Evolutionary conservation across 768 basidiomycete species (phyloP).

Genomic region (Calocybe cyanea): DNA sequence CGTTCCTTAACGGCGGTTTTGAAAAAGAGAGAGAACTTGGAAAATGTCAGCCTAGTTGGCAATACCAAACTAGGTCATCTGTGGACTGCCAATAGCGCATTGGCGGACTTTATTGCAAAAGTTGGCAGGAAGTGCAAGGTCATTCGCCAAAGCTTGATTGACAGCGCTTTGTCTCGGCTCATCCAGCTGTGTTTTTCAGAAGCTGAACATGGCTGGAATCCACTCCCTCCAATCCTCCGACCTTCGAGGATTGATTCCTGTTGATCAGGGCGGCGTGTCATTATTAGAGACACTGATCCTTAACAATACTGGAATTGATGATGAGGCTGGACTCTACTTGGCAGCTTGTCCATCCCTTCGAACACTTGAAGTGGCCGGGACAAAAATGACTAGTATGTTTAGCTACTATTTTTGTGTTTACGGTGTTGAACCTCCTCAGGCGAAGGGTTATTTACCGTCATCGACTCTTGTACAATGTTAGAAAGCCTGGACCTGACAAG

Average conservation of each 20-base stretch:
- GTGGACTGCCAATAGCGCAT: constrained; percentile 27
- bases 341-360: constrained; percentile 45
- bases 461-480: constrained; percentile 54
- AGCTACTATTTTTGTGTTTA: not conserved
- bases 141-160: constrained; percentile 8
- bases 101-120: constrained; percentile 42
- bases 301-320: constrained; percentile 61
- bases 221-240: constrained; percentile 46
- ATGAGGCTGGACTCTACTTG: constrained; percentile 50
- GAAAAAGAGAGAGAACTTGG: constrained; percentile 32
- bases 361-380: constrained; percentile 50
- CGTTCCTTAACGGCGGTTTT: constrained; percentile 38
- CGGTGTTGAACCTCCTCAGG: constrained; percentile 29
- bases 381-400: constrained; percentile 54
- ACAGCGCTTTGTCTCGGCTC: not conserved
- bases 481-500: constrained; percentile 60
- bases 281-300: constrained; percentile 46
- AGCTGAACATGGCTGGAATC: constrained; percentile 56
- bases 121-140: constrained; percentile 64
- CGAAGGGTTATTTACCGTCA: constrained; percentile 49
- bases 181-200: constrained; percentile 27
- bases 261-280: constrained; percentile 27
- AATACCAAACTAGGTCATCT: constrained; percentile 56
- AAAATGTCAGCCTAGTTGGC: constrained; percentile 57
- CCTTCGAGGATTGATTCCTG: constrained; percentile 44